phyloP scores from a whole-genome alignment of 73 alveolate species.

The Stentor coeruleus region DNA sequence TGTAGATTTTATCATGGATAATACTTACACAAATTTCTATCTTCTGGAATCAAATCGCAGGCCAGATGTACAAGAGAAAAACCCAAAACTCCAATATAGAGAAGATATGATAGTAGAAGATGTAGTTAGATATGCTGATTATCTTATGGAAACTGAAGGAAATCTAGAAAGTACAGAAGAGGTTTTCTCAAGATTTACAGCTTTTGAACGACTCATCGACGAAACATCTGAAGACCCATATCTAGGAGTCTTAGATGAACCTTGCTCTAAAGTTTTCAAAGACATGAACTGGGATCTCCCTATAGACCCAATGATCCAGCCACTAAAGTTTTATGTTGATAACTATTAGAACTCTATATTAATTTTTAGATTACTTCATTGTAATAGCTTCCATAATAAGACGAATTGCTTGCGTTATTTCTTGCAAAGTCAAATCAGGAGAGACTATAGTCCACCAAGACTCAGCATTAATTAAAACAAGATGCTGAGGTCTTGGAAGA shows the following conservation, averaged over 20 bases:
- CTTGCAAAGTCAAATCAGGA: neutral
- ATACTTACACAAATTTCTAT: neutral
- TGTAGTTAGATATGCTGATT: neutral
- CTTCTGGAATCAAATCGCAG: slow-evolving; percentile 24
- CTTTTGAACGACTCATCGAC: slow-evolving; percentile 12
- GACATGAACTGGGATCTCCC: slow-evolving; percentile 21
- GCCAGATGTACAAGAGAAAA: slow-evolving; percentile 27
- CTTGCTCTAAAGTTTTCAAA: neutral
- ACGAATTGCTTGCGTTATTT: slow-evolving; percentile 17
- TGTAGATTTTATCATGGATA: slow-evolving; percentile 24
- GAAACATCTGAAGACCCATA: slow-evolving; percentile 14
- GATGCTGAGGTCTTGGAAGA: slow-evolving; percentile 13
- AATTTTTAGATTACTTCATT: slow-evolving; percentile 5
- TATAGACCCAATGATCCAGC: slow-evolving; percentile 26
- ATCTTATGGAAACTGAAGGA: neutral
- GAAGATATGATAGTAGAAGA: neutral
- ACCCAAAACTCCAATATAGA: slow-evolving; percentile 21
- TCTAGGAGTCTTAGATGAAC: neutral
- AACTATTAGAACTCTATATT: too few relatives aligned
- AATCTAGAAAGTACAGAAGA: neutral
- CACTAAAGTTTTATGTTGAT: slow-evolving; percentile 22
- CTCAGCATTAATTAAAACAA: neutral
- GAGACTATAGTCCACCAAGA: slow-evolving; percentile 20
- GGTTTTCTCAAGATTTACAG: neutral
- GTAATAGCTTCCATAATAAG: slow-evolving; percentile 24